phyloP scores from a whole-genome alignment of 169 alveolate genomes.

The Fabrea salina region DNA sequence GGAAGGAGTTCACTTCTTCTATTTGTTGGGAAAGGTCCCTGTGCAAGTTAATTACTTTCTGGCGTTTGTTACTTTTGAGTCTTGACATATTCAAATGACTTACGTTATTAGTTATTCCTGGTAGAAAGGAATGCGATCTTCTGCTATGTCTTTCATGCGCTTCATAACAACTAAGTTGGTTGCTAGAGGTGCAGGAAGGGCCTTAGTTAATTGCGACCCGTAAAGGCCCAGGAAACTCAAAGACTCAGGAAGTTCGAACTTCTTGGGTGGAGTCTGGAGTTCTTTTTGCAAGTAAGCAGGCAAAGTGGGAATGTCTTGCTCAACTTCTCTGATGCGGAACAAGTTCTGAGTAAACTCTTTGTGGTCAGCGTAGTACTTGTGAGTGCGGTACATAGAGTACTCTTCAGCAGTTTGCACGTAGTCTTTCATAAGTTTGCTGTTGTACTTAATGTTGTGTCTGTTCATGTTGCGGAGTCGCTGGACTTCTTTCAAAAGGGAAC shows the following conservation, averaged over 20 bases:
- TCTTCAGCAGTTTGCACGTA: not conserved
- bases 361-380: not conserved
- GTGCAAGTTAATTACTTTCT: too few relatives aligned
- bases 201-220: not conserved
- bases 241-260: not conserved
- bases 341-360: not conserved
- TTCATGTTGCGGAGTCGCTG: slow-evolving; percentile 17
- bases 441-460: slow-evolving; percentile 19
- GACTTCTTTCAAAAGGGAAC: not conserved
- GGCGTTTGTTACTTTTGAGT: too few relatives aligned
- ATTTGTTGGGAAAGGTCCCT: too few relatives aligned
- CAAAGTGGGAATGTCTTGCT: not conserved
- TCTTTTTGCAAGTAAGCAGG: slow-evolving; percentile 3
- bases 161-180: not conserved
- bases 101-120: too few relatives aligned
- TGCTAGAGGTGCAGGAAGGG: not conserved
- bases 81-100: too few relatives aligned
- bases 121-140: not conserved
- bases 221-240: not conserved
- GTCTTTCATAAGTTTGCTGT: not conserved
- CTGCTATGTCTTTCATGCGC: not conserved
- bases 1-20: not conserved
- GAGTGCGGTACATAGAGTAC: not conserved
- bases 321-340: not conserved
- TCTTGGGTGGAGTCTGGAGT: not conserved